Evolutionary conservation across 768 basidiomycete genomes (phyloP), one percentile per base, ranked within the genome.

Genomic region (Phlebiopsis flavidoalba): DNA sequence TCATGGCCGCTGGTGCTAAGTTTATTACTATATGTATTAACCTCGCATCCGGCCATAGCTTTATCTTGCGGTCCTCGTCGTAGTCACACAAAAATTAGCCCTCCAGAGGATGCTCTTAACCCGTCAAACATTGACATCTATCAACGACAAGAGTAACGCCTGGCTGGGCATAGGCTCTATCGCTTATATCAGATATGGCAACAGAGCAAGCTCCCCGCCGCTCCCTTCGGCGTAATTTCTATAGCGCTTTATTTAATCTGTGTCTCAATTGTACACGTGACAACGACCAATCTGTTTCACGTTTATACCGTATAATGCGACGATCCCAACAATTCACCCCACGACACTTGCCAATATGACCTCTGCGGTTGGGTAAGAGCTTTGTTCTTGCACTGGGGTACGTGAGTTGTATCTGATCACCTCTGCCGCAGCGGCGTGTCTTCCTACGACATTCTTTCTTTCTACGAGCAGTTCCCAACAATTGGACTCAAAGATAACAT

Each of bases 401-500:
- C 17, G 3, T 12, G 12, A 49, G 48, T 11, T 19, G 3, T 12
- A 11, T 49, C 17, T 15, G 4, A 19, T 15, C 24, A 49, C 2
- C 48, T n/a, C 7, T 5, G 5, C n/a, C 48, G 19, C 19, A 19
- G n/a, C 8, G 12, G 10, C 3, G 10, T 54, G n/a, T 40, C 33
- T 5, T 26, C 51, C 17, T 52, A 46, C 24, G 55, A 57, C 22
- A 46, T 57, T 37, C 55, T 57, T 3, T 22, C 11, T 7, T 37
- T 57, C 10, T 57, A 57, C 55, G 40, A 31, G 5, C 55, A 57
- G 22, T 43, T 46, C 8, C 8, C 40, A 3, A 24, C n/a, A n/a
- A n/a, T 57, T 11, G 55, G 55, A 26, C 40, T 57, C n/a, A 12
- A 24, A 4, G 55, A 57, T 24, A 57, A 57, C 55, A 57, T 57